Percentiles rank a stretch among this genome's conserved stretches.
Conservation (phyloP, 179 eudicot genomes). For the Amaranthus tricolor region DNA sequence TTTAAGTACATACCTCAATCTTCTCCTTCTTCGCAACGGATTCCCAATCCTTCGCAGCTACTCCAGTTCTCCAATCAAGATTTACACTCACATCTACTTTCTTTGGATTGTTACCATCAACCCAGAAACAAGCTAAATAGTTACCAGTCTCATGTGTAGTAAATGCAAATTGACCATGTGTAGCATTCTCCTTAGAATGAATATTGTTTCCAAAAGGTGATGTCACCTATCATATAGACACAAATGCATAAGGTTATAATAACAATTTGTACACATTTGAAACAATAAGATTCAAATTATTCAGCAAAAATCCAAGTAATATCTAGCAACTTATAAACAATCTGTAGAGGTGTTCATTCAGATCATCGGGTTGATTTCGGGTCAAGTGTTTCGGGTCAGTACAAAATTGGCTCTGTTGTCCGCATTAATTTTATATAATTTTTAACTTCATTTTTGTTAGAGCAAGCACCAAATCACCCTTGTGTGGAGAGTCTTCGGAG, state of each 20-base stretch:
- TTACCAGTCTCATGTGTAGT: conserved; percentile 62
- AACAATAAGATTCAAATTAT: background rate
- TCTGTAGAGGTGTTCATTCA: too few relatives aligned
- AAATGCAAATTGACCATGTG: conserved; percentile 68
- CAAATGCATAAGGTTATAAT: background rate
- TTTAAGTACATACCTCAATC: conserved; percentile 46
- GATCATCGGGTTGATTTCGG: too few relatives aligned
- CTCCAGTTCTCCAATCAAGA: conserved; percentile 80
- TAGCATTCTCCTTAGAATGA: conserved; percentile 45
- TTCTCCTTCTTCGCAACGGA: conserved; percentile 74
- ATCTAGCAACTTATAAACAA: too few relatives aligned
- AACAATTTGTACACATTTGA: background rate
- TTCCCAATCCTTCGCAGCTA: conserved; percentile 90
- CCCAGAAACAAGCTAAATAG: conserved; percentile 59
- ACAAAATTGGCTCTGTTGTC: too few relatives aligned
- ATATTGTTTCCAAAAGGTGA: conserved; percentile 64
- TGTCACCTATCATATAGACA: conserved; percentile 41
- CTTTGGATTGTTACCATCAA: conserved; percentile 34
- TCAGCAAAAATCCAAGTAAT: background rate
- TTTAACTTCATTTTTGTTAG: too few relatives aligned
- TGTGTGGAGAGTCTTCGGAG: too few relatives aligned
- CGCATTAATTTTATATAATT: too few relatives aligned
- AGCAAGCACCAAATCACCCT: too few relatives aligned
- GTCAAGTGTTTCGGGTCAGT: too few relatives aligned
- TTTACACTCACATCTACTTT: conserved; percentile 41